Base-by-base conservation (phyloP, 768 basidiomycete species). In the Russula sp. region DNA sequence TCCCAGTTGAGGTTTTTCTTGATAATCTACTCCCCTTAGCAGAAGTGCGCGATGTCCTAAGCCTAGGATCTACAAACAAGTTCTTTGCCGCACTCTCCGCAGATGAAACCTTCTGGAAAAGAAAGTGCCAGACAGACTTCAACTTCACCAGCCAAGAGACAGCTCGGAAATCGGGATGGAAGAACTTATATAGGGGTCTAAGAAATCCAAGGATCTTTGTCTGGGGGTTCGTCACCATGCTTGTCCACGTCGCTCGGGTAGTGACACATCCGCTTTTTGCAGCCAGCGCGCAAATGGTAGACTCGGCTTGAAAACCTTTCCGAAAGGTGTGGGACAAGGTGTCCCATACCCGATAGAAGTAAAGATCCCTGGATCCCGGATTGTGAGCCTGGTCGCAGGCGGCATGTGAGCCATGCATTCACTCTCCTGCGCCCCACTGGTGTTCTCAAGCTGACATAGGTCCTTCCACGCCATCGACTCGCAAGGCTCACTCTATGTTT, bases 401-500 rank as follows among this genome's bases (percentile, higher is more conserved):
- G 93, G 93, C 69, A 93, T 88, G 92, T 90, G 68, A 65, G 84
- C 73, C 36, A 32, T 55, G 42, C 1, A 43, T 25, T 52, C 1
- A 63, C 55, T 29, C 35, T 50, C 52, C 29, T 14, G n/a, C 7
- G 20, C 36, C 32, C 34, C 38, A 5, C 5, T 20, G 6, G 49
- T 7, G 18, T 29, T 20, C 45, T 56, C 5, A 56, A 36, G 18
- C 2, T 39, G 16, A 39, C 22, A 35, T 61, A 93, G 90, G 90
- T 90, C 86, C 36, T 95, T 93, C 73, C 87, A 93, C 68, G 91
- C 90, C 2, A 74, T 95, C 43, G 89, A 93, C 71, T 84, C 88
- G 1, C 72, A 80, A 52, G 93, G 93, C 7, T 73, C 75, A 36
- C 73, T 95, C 25, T 80, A 85, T 68, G 86, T 86, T n/a, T 95